Evolutionary conservation across 2,329 filamentous ascomycete genomes (phyloP), one percentile per base, ranked within the genome.

Genomic region (Aspergillus sp.): DNA sequence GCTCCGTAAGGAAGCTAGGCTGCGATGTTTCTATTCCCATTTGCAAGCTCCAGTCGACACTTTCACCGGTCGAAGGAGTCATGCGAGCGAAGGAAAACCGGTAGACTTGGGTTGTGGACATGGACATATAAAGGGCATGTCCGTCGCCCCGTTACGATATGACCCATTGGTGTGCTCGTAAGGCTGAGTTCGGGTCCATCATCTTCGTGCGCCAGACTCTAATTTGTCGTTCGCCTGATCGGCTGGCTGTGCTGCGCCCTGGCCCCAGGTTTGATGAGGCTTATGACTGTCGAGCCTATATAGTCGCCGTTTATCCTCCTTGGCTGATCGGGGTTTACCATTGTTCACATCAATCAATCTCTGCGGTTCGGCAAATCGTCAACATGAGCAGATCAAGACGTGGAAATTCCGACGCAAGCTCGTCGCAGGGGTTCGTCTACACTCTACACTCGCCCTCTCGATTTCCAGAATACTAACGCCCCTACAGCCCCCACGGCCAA

Each of bases 401-500:
- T 17, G 27, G 19, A n/a, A 34, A 37, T 17, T 37, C 27, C 7
- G 46, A 49, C 13, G 9, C 27, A 5, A 13, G 33, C 17, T n/a
- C 27, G 27, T 13, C 15, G 15, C n/a, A 49, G 6, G 37, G 30
- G 46, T 49, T 49, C 30, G 46, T 34, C 9, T 42, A 17, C 27
- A 30, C 9, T 7, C 27, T 30, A 30, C 27, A 24, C 20, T 19
- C 39, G 34, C 22, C 17, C 46, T n/a, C 45, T 52, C 42, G 34
- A 20, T 8, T 22, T 33, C n/a, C 5, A 20, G 5, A 34, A 39
- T 30, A 22, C 48, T 37, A 47, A 49, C 50, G 27, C n/a, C 22
- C 39, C 46, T n/a, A 37, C 34, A 13, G 15, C 7, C 17, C n/a
- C n/a, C 27, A 34, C 8, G n/a, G 24, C 19, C 68, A 68, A 62